Base-by-base conservation (phyloP, 208 protist species). In the Trichomonas gallinae region DNA sequence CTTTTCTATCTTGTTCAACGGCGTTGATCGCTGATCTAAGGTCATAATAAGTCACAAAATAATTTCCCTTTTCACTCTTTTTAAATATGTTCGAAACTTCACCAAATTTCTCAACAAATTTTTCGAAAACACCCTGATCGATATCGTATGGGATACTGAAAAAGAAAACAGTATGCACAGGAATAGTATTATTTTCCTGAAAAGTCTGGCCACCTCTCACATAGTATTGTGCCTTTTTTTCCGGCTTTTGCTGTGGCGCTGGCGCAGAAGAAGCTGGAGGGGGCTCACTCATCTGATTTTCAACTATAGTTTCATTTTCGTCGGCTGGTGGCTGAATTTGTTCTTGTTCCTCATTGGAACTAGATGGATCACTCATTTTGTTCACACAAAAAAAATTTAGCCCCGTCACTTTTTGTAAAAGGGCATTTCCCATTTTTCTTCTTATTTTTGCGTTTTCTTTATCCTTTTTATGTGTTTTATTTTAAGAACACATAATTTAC, bases 31-130 rank as follows among this genome's bases (percentile, higher is more conserved):
- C 81, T 15, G 26, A 34, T 42, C 81, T 34, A 42, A 85, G 26
- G 34, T 85, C 81, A 85, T 85, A 85, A n/a, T 85, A 85, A 85
- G 81, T 85, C 81, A 85, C 81, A 85, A 85, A 85, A 42, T 34
- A 34, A 34, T 42, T 85, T 36, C 81, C 81, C n/a, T 40, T 85
- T 40, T 85, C 81, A 85, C 26, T 13, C 34, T 42, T 85, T 42
- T 34, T 17, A 85, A 36, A 85, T 42, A 85, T 85, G 34, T 85
- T 85, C n/a, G 21, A 40, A 40, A 85, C 34, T 17, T 85, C 81
- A 85, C 81, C 81, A 85, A 42, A 85, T 85, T 85, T 85, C 34
- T 34, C 26, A 85, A 40, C 81, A 85, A 42, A 85, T 85, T 85
- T 34, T 42, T 34, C 8, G 31, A 85, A 85, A 13, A 42, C 81